Base-by-base conservation (phyloP, 2,329 filamentous ascomycete species). In the Alternaria triticimaculans region DNA sequence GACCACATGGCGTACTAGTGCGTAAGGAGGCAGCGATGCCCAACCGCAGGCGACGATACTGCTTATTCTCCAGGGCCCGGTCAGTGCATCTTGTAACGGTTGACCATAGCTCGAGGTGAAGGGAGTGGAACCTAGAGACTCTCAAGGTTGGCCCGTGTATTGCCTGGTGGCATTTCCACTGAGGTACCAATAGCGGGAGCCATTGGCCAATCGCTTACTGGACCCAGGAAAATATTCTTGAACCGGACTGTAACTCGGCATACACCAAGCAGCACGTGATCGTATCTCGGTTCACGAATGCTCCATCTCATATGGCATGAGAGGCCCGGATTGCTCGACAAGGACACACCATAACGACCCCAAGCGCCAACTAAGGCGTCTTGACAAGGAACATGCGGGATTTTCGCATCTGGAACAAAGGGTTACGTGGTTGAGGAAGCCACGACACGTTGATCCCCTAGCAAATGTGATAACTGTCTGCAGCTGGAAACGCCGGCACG, bases 351-450 rank as follows among this genome's bases (percentile, higher is more conserved):
- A 64, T 21, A 65, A 65, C 60, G 70, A 70, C 69, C 66, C 65
- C 49, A 63, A 63, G 63, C 67, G 71, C 62, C 69, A 67, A 70
- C 73, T 77, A 78, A 77, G 72, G 76, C 77, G 73, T 65, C 64
- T 63, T 50, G 71, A 76, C 77, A 78, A 76, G 75, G 78, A 70
- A 69, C 46, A 70, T 80, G 79, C 80, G 79, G 76, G 69, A 81
- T 78, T 80, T 77, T 68, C 68, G 68, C 71, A 55, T 71, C 64
- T 66, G 71, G 59, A 66, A 71, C 72, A 80, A 76, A 74, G 77
- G 73, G 80, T 80, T 80, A 81, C 79, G 80, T 78, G 78, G 80
- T 80, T 69, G 71, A 77, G 63, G 75, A 78, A 81, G 81, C 82
- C 82, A 84, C 82, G 78, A 80, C 68, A 70, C 72, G 70, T 74